Conservation (phyloP, 2,329 filamentous ascomycete species). For the Ciborinia camelliae region DNA sequence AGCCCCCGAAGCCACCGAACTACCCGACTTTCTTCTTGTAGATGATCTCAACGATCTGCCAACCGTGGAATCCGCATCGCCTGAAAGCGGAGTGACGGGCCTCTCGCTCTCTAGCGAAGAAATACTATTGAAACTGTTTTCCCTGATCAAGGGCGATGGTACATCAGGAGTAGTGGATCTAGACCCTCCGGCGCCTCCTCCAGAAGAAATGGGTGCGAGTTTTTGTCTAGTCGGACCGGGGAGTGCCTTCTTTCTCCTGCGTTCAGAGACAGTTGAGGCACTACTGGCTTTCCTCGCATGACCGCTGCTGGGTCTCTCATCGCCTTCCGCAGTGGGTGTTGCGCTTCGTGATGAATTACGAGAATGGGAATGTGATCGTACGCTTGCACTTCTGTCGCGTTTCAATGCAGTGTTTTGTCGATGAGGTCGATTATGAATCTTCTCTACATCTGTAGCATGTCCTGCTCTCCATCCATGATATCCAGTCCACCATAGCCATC, state of each 20-base stretch:
- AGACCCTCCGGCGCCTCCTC: neutral
- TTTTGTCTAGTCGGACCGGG: constrained; percentile 26
- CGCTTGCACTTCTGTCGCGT: constrained; percentile 33
- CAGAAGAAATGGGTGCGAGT: constrained; percentile 26
- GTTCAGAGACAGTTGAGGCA: constrained; percentile 33
- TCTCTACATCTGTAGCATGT: constrained; percentile 35
- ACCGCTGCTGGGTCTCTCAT: constrained; percentile 24
- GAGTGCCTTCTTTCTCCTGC: constrained; percentile 31
- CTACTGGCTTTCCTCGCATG: constrained; percentile 34
- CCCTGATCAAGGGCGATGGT: constrained; percentile 33
- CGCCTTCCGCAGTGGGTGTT: constrained; percentile 37
- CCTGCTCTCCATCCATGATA: constrained; percentile 53
- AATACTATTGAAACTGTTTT: constrained; percentile 35
- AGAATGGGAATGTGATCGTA: constrained; percentile 36
- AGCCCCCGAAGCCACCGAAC: neutral
- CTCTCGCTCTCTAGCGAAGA: constrained; percentile 36
- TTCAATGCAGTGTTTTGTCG: constrained; percentile 28
- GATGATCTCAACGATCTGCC: constrained; percentile 15
- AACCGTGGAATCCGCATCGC: constrained; percentile 25
- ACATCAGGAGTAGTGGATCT: constrained; percentile 35
- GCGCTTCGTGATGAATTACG: constrained; percentile 39
- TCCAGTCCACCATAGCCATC: constrained; percentile 84
- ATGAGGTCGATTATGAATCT: constrained; percentile 31
- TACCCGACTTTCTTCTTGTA: constrained; percentile 1
- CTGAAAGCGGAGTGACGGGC: constrained; percentile 23